These are phyloP conservation scores for Basidiobolus heterosporus DNA, from an alignment of 371 early-diverging fungal genomes.

Conservation along the genomic window DNA sequence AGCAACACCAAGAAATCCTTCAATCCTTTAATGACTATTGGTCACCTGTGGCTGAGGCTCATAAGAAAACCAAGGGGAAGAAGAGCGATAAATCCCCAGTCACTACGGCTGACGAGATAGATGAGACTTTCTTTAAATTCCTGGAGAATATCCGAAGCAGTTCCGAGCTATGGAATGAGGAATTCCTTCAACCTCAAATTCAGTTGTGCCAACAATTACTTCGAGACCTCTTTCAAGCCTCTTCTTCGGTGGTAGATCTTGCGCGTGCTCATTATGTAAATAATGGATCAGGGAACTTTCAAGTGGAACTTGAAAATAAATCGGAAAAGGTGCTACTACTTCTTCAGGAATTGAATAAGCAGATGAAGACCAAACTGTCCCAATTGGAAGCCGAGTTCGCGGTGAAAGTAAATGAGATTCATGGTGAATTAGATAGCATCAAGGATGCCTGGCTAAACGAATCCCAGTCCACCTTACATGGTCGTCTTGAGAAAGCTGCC, in stretches of 20 bases:
- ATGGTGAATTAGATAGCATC: constrained; percentile 25
- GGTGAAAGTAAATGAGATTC: constrained; percentile 21
- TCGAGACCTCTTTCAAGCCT: not conserved
- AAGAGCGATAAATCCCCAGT: not conserved
- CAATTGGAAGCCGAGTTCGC: constrained; percentile 14
- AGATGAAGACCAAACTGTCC: constrained; percentile 11
- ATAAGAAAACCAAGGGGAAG: constrained; percentile 1
- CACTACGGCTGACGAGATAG: constrained; percentile 1
- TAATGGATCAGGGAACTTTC: not conserved
- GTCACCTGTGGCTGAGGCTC: constrained; percentile 3
- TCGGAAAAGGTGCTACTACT: not conserved
- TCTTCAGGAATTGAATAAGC: not conserved
- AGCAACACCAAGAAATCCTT: constrained; percentile 3
- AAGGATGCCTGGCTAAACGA: constrained; percentile 18
- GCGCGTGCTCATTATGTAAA: not conserved
- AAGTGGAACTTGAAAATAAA: not conserved
- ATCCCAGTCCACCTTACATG: constrained; percentile 22
- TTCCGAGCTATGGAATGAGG: constrained; percentile 1
- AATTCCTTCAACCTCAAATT: not conserved
- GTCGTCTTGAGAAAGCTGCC: constrained; percentile 34
- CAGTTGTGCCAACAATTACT: not conserved
- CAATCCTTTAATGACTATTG: constrained; percentile 4
- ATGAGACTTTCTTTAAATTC: constrained; percentile 1
- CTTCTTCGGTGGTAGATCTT: not conserved
- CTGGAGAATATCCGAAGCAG: constrained; percentile 1